These are phyloP conservation scores for Trichoderma sp. DNA, from an alignment of 2,329 filamentous ascomycete genomes.

Conservation along the genomic window DNA sequence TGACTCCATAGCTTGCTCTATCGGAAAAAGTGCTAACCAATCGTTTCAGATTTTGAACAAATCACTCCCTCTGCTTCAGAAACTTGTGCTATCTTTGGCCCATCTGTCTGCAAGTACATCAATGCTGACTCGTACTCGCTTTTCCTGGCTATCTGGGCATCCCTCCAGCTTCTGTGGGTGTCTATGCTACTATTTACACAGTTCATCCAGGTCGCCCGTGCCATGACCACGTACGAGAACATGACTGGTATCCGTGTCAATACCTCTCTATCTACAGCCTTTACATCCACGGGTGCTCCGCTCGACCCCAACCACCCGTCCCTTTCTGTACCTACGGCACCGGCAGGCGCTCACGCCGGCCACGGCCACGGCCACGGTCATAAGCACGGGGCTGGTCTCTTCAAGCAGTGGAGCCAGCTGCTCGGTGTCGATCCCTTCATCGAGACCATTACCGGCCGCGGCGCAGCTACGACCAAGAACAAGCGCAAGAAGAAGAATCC, in stretches of 20 bases:
- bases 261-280: slow-evolving; percentile 61
- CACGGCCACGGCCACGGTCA: slow-evolving; percentile 42
- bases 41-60: slow-evolving; percentile 1
- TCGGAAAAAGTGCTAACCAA: background rate
- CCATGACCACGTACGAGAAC: slow-evolving; percentile 94
- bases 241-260: slow-evolving; percentile 75
- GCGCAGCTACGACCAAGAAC: slow-evolving; percentile 59
- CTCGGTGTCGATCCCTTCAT: slow-evolving; percentile 93
- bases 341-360: slow-evolving; percentile 36
- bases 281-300: slow-evolving; percentile 75
- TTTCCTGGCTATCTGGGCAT: slow-evolving; percentile 73
- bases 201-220: slow-evolving; percentile 85
- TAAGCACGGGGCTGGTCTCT: slow-evolving; percentile 61
- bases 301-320: slow-evolving; percentile 66
- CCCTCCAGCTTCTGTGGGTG: slow-evolving; percentile 88
- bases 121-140: slow-evolving; percentile 83
- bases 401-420: slow-evolving; percentile 78
- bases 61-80: slow-evolving; percentile 47
- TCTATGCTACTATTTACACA: slow-evolving; percentile 96
- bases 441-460: slow-evolving; percentile 82
- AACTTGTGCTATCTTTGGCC: slow-evolving; percentile 73
- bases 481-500: slow-evolving; percentile 68
- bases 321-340: slow-evolving; percentile 52
- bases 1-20: background rate
- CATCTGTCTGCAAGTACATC: slow-evolving; percentile 70